These are phyloP conservation scores for Gynandropsis gynandra DNA, from an alignment of 345 rosid genomes.

Conservation along the genomic window DNA sequence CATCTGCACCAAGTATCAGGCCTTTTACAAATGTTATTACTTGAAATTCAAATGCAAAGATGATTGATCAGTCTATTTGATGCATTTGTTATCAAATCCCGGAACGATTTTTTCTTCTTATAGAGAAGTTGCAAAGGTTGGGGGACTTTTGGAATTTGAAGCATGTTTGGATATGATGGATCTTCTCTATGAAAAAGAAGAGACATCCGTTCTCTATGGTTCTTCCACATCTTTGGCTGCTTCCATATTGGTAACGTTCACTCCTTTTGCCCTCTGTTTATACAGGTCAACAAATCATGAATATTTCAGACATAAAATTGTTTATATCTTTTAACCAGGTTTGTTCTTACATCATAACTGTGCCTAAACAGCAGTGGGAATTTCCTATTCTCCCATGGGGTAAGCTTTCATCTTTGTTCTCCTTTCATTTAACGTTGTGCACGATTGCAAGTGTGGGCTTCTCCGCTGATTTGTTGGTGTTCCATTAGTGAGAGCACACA, in stretches of 20 bases:
- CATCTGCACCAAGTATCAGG: conserved; percentile 2
- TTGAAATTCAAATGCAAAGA: too few relatives aligned
- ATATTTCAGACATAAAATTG: conserved; percentile 1
- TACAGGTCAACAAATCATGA: background rate
- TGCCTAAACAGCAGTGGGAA: conserved; percentile 60
- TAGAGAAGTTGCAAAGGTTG: conserved; percentile 68
- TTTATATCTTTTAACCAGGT: conserved; percentile 40
- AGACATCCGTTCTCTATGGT: conserved; percentile 36
- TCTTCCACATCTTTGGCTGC: conserved; percentile 64
- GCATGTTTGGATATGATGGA: conserved; percentile 85
- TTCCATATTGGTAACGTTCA: conserved; percentile 48
- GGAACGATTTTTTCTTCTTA: background rate
- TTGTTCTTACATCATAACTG: conserved; percentile 58
- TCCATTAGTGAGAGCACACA: background rate
- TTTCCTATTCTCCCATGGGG: conserved; percentile 85
- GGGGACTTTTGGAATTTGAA: conserved; percentile 55
- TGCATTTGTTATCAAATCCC: background rate
- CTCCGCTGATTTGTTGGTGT: background rate
- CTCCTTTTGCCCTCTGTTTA: background rate
- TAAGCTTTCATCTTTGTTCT: conserved; percentile 29
- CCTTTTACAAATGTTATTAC: background rate
- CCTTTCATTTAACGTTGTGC: background rate
- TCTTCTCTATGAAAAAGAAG: conserved; percentile 76
- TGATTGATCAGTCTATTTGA: background rate
- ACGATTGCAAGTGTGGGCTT: background rate